Base-by-base conservation (phyloP, 2,329 filamentous ascomycete species). In the Fusarium cicatricum region DNA sequence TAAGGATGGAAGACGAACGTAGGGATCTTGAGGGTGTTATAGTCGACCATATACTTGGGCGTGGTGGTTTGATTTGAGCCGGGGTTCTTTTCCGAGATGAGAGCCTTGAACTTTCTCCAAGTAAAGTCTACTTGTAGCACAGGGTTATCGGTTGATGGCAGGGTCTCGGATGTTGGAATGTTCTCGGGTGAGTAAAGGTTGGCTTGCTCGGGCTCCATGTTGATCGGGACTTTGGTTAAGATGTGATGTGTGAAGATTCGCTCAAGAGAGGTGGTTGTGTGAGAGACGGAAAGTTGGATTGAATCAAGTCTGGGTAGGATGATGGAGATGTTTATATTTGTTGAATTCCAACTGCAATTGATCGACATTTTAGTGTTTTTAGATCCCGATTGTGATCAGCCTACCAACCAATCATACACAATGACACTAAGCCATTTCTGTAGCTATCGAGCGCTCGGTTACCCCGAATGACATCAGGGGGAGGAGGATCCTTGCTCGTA, bases 41-140 rank as follows among this genome's bases (percentile, higher is more conserved):
- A 65, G 16, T 63, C 54, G 31, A 55, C 36, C 12, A 46, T 47
- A 40, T 64, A 67, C 11, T 56, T 39, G 3, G 65, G 61, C 0
- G 39, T 52, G 11, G 47, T 14, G n/a, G 9, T 36, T 7, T 63
- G 31, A 1, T 26, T 17, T 5, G 53, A 43, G 2, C 37, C 41
- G 10, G 21, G 21, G 21, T 41, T 31, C 16, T 43, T 40, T 19
- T 65, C 50, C 1, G 51, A 53, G 16, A 65, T 46, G 5, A 58
- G 29, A 10, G 56, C 46, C 23, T 60, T 58, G 15, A 46, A 38
- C 34, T 59, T 60, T 12, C 55, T 58, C 64, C 64, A 66, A 5
- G 56, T 54, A 33, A 54, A 66, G 48, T 67, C 50, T 6, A 67
- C 45, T 26, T 49, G 39, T 11, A 65, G 36, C 3, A 31, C 42